A percentile compares a stretch with the other conserved stretches of the same genome.
phyloP scores from a whole-genome alignment of 2,329 filamentous ascomycete species.

The Hymenoscyphus repandus region DNA sequence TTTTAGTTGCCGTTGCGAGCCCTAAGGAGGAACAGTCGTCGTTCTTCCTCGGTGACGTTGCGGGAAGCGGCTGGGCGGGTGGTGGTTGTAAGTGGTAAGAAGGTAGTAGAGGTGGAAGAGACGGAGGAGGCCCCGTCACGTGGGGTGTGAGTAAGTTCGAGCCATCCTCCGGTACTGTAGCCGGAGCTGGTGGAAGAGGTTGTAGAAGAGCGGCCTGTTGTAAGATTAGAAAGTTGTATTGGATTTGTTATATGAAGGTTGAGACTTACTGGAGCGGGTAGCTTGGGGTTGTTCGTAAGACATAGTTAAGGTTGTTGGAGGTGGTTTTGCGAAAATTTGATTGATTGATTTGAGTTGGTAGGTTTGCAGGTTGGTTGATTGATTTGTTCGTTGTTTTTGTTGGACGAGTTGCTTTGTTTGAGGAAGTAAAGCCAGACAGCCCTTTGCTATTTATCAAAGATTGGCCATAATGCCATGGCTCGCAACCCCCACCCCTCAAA shows the following conservation, averaged over 20 bases:
- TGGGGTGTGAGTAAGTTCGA: conserved; percentile 5
- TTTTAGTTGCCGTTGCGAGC: conserved; percentile 7
- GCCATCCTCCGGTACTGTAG: background rate
- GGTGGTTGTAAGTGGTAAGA: conserved; percentile 3
- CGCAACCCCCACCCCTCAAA: background rate
- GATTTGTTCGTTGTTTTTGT: background rate
- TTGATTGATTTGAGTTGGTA: background rate
- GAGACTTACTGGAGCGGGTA: conserved; percentile 2
- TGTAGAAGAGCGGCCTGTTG: conserved; percentile 5
- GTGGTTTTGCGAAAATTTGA: background rate
- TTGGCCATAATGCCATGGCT: background rate
- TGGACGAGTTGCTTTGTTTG: background rate
- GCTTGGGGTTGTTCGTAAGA: conserved; percentile 3
- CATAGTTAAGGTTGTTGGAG: background rate
- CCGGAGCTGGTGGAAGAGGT: conserved; percentile 3
- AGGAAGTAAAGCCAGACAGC: background rate
- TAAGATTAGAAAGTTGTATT: background rate
- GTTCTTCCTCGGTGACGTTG: conserved; percentile 7
- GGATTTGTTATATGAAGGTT: background rate
- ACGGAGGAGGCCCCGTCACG: conserved; percentile 1
- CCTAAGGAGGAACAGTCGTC: conserved; percentile 6
- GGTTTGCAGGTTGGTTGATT: background rate
- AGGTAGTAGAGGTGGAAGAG: background rate
- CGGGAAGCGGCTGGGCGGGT: background rate
- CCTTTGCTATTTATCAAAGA: background rate